Evolutionary conservation across 371 early-diverging fungal genomes (phyloP), one percentile per base, ranked within the genome.

Genomic region (Mortierella sp.): DNA sequence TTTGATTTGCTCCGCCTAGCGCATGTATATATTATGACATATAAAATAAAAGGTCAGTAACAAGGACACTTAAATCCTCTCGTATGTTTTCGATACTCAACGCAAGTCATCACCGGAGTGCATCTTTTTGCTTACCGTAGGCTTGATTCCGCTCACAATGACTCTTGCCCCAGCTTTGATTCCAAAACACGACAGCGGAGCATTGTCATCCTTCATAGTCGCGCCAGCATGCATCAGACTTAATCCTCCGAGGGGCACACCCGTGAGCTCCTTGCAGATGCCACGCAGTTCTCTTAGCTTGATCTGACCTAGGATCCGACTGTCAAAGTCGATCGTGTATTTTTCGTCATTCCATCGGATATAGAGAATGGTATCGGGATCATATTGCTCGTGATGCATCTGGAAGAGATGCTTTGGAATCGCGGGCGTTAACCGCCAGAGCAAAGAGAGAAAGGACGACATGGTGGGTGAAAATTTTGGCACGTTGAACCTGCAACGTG

Each of bases 181-280:
- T n/a, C 88, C 88, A 52, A 81, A 82, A 19, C 85, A 84, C 6
- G 78, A 68, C 43, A 89, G 69, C 0, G 82, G 84, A 3, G 88
- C 87, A 21, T 84, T 86, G 37, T 89, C 87, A 61, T 89, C 89
- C 60, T 89, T 89, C 66, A 89, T 81, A 23, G 82, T 72, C 14
- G 89, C 88, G 6, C 37, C 64, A 19, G 52, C 69, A 28, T 56
- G 32, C 32, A 47, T 32, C 21, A 76, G 41, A 9, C 49, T 51
- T 24, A 71, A 8, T 31, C 76, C 76, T 0, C 76, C 70, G 7
- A 76, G 60, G 11, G 76, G 76, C 1, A 76, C 50, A 17, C 70
- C 76, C 14, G 76, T 76, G 8, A 76, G 58, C 28, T 69, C 65
- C 23, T 50, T 64, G 30, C 70, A 76, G 47, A 69, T 50, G 24